These are phyloP conservation scores for Scutellaria minor DNA, from an alignment of 257 asterid species.

Conservation along the genomic window DNA sequence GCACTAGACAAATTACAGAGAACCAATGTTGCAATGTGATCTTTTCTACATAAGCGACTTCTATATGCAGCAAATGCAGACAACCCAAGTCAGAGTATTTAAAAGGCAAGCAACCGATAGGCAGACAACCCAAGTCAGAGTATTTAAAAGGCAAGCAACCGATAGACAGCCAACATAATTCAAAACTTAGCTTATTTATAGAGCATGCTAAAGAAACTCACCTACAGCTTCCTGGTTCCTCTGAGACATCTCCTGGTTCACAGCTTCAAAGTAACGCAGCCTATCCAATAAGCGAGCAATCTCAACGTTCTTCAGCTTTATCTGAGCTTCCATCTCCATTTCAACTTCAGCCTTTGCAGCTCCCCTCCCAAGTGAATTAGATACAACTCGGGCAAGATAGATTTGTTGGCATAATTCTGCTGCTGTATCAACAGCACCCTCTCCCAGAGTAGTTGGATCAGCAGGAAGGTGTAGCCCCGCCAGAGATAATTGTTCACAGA, in stretches of 20 bases:
- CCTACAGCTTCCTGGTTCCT: constrained; percentile 96
- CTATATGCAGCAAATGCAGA: constrained; percentile 20
- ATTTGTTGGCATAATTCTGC: constrained; percentile 68
- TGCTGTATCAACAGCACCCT: constrained; percentile 58
- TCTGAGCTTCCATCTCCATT: constrained; percentile 82
- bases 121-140: constrained; percentile 15
- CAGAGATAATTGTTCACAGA: constrained; percentile 56
- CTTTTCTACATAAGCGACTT: constrained; percentile 11
- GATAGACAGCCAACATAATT: constrained; percentile 1
- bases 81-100: constrained; percentile 9
- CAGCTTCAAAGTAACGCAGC: constrained; percentile 89
- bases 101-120: constrained; percentile 19
- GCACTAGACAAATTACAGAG: constrained; percentile 11
- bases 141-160: constrained; percentile 20
- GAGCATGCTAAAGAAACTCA: constrained; percentile 49
- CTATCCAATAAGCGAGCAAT: constrained; percentile 84
- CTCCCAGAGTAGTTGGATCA: constrained; percentile 48
- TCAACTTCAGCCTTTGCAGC: constrained; percentile 86
- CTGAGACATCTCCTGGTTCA: constrained; percentile 95
- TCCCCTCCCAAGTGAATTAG: constrained; percentile 87
- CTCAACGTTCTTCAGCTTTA: constrained; percentile 76
- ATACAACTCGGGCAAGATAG: constrained; percentile 65
- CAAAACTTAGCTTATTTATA: constrained; percentile 14
- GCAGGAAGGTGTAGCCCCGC: constrained; percentile 77
- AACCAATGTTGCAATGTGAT: background rate